These are phyloP conservation scores for Tulasnella sp. DNA, from an alignment of 768 basidiomycete genomes.

Conservation along the genomic window DNA sequence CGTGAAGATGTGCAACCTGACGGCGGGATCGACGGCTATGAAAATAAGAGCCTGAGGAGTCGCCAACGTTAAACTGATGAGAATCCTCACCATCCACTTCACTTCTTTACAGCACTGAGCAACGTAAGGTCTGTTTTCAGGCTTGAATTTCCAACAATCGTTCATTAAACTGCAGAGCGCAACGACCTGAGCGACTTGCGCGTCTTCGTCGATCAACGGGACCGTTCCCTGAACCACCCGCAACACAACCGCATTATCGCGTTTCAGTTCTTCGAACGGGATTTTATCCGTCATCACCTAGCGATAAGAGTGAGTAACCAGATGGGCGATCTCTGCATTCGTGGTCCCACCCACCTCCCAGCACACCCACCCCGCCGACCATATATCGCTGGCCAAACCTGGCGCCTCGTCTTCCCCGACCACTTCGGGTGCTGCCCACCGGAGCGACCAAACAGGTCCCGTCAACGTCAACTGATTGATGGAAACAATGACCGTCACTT, in stretches of 20 bases:
- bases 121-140: neutral
- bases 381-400: neutral
- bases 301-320: too few species aligned
- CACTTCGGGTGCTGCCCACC: neutral
- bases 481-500: neutral
- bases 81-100: neutral
- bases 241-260: neutral
- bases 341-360: neutral
- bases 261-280: neutral
- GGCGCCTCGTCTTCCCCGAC: neutral
- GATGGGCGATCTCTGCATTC: too few species aligned
- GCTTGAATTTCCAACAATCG: too few species aligned
- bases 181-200: neutral
- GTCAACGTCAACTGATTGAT: neutral
- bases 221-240: neutral
- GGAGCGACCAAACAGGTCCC: neutral
- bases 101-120: neutral
- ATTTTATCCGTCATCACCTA: neutral
- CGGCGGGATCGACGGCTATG: neutral
- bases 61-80: neutral
- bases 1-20: neutral
- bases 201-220: neutral
- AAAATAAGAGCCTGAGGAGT: neutral
- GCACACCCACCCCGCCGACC: neutral
- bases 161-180: neutral